Evolutionary conservation across 2,329 filamentous ascomycete species (phyloP), one percentile per base, ranked within the genome.

Genomic region (Colletotrichum phormii): DNA sequence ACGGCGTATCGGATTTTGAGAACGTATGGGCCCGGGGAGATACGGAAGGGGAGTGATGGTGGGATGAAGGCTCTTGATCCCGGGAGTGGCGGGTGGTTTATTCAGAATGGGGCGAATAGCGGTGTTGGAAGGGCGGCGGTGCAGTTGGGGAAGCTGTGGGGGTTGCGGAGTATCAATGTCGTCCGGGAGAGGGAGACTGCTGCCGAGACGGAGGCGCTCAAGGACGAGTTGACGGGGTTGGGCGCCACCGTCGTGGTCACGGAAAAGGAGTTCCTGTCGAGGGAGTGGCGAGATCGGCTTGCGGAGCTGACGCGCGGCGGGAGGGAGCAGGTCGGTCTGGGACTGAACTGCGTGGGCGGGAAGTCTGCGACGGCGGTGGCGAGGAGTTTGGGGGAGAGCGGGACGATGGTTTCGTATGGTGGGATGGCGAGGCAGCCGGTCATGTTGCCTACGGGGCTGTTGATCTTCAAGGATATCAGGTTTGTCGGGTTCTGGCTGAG

Each of bases 401-500:
- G 90, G 1, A 92, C 93, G 69, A 87, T 98, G 82, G 95, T 99
- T 29, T 98, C 96, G 5, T 99, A 99, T 80, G 97, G 97, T 31
- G 96, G 94, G 63, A 99, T 99, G 97, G 91, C 94, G 42, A 94
- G 93, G 81, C 92, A 97, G 84, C 95, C 96, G 0, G 89, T 98
- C 31, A 87, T 89, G 7, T 84, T 98, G 74, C 95, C 96, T 0
- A 93, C 95, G 0, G 94, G 93, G 0, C 86, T 97, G 76, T 86
- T 98, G 72, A 99, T 99, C 77, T 99, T 99, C 86, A 97, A 96
- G 82, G 91, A 98, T 77, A 88, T 98, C 64, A 88, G 90, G 64
- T 97, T 98, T 79, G 89, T 94, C 74, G 97, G 97, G 5, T 99
- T 98, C 83, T 99, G 97, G 97, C 91, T 98, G 29, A 97, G 93